A percentile compares a stretch with the other conserved stretches of the same genome.
Conservation (phyloP, 2,329 filamentous ascomycete genomes). For the Colletotrichum viniferum region DNA sequence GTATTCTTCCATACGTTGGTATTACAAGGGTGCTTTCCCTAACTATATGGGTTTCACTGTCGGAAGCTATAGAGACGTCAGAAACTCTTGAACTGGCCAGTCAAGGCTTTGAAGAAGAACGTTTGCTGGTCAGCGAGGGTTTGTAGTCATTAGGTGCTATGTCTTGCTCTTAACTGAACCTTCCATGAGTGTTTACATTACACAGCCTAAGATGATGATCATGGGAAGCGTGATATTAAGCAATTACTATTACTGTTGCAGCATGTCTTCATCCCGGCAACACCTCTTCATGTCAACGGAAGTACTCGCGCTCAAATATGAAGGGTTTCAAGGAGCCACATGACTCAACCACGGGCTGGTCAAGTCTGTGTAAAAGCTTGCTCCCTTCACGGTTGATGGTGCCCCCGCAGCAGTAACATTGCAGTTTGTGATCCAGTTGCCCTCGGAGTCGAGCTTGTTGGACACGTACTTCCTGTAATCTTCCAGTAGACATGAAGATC, state of each 20-base stretch:
- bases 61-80: neutral
- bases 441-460: constrained; percentile 49
- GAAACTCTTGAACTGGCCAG: neutral
- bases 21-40: neutral
- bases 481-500: constrained; percentile 52
- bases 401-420: constrained; percentile 46
- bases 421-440: constrained; percentile 54
- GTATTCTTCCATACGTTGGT: neutral
- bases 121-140: too few relatives aligned
- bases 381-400: constrained; percentile 46
- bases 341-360: constrained; percentile 12
- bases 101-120: too few relatives aligned
- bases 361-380: constrained; percentile 54
- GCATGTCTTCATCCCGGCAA: neutral
- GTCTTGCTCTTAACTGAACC: neutral
- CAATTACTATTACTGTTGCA: neutral
- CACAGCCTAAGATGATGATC: neutral
- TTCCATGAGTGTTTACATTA: neutral
- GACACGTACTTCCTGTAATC: constrained; percentile 49
- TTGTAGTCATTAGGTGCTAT: too few relatives aligned
- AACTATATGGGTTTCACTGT: neutral
- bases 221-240: neutral
- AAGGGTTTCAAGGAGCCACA: neutral
- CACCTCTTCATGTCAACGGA: neutral
- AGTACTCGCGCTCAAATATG: neutral